These are phyloP conservation scores for Yamadazyma membranifaciens DNA, from an alignment of 1,139 yeast species.

Conservation along the genomic window DNA sequence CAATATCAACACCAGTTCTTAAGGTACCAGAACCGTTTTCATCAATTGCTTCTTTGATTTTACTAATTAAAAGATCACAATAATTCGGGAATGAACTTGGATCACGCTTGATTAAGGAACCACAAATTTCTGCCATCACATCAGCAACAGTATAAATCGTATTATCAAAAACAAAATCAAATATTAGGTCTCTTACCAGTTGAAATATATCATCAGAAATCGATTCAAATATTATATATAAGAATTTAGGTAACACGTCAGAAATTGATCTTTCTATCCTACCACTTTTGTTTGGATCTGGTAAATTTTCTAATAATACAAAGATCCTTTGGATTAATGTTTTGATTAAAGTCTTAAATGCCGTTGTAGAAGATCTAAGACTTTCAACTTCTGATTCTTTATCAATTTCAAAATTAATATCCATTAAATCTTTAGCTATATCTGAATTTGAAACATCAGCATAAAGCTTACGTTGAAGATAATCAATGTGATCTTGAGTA, in stretches of 20 bases:
- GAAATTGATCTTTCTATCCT: conserved; percentile 55
- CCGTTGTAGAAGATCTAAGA: conserved; percentile 69
- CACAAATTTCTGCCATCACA: conserved; percentile 68
- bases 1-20: conserved; percentile 65
- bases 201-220: conserved; percentile 63
- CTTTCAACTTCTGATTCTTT: conserved; percentile 52
- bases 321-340: conserved; percentile 61
- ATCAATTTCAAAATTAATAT: conserved; percentile 26
- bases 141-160: conserved; percentile 68
- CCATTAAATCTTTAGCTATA: conserved; percentile 1
- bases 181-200: conserved; percentile 49
- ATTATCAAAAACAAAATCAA: conserved; percentile 56
- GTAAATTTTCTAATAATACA: conserved; percentile 70
- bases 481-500: conserved; percentile 61
- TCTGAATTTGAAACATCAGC: conserved; percentile 3
- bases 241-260: conserved; percentile 59
- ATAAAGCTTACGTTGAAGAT: conserved; percentile 39
- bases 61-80: conserved; percentile 45
- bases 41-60: conserved; percentile 66
- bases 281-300: conserved; percentile 53
- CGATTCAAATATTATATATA: conserved; percentile 68
- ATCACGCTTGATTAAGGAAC: conserved; percentile 63
- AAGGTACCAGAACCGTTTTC: conserved; percentile 84
- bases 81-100: conserved; percentile 48
- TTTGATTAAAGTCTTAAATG: conserved; percentile 62